Base-by-base conservation (phyloP, 1,284 basidiomycete genomes). In the Papiliotrema laurentii region DNA sequence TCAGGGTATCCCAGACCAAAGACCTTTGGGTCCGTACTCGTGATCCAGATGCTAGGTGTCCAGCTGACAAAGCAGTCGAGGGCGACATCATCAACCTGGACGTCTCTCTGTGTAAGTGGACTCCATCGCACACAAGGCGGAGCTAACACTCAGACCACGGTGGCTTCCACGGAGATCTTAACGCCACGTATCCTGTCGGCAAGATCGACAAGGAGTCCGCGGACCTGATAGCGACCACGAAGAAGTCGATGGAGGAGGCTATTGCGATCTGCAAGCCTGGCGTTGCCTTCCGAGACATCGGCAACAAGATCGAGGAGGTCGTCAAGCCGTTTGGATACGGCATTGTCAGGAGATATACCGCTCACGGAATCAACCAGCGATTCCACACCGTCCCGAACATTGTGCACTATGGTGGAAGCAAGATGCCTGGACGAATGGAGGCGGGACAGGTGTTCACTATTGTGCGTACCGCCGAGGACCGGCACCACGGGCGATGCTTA, bases 11-110 rank as follows among this genome's bases (percentile, higher is more conserved):
- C 92, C 92, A 37, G 92, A 96, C 75, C 80, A 87, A 61, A 79
- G 91, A 49, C 88, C 85, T 58, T 74, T 96, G 45, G 53, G 61
- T 63, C 10, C 40, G 59, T 41, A 22, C 30, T 33, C 30, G 30
- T 16, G 19, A 5, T 24, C 5, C 13, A 4, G 5, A 5, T 13
- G 9, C 4, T 27, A 18, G 14, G 44, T 19, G 38, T 19, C 30
- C 52, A 46, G 30, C 48, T 39, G 9, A 37, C 19, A 11, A 24
- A 10, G 18, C 36, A 59, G 79, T 81, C 61, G 87, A 94, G 60
- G 92, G 92, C 24, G 93, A 97, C 72, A 97, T 97, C 61, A 77
- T 96, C 69, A 96, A 96, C 72, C 82, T 94, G 41, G 94, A 81
- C 54, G 78, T 81, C 3, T 72, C 79, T 6, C 64, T 80, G n/a